Evolutionary conservation across 352 stramenopile genomes (phyloP), one percentile per base, ranked within the genome.

Genomic region (Pythium monospermum): DNA sequence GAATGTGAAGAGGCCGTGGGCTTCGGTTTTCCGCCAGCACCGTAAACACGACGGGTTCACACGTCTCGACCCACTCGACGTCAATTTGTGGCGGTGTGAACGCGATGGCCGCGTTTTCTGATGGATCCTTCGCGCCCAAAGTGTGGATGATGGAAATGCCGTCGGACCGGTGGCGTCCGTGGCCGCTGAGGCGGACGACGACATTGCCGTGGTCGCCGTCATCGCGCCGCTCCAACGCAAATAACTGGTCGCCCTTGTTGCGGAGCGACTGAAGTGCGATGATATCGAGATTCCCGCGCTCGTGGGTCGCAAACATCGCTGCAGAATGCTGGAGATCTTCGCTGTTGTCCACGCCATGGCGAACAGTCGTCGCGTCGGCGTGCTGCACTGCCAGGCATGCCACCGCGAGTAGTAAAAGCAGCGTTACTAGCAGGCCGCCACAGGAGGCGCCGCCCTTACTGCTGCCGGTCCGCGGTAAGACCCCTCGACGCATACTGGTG

Each of bases 11-110:
- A 0, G 51, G 53, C 2, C 56, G 25, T 3, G 37, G 22, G 11
- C 64, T 69, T 30, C 43, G 54, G 59, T 85, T 87, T 48, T 73
- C 48, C 21, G 74, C 46, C 6, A 50, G 35, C n/a, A 83, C 62
- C 32, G 58, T 59, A 36, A 57, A 64, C 22, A 66, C 36, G 18
- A 63, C 44, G 0, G 59, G 69, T 22, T 41, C 28, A 35, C 76
- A 87, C 40, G 73, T 69, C 37, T 64, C 47, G 31, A 61, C 49
- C 13, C 52, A 57, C n/a, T 67, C 68, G 15, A 87, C 38, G 25
- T 76, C 47, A 0, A 84, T 48, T 22, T 59, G 49, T n/a, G 33
- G 13, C 1, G 71, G 69, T 0, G 47, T 45, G 53, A 87, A 85
- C 26, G 57, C 49, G 30, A 87, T 22, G 26, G 25, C 31, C 21